A percentile compares a stretch with the other conserved stretches of the same genome.
phyloP scores from a whole-genome alignment of 2,329 filamentous ascomycete species.

The Aspergillus fijiensis region DNA sequence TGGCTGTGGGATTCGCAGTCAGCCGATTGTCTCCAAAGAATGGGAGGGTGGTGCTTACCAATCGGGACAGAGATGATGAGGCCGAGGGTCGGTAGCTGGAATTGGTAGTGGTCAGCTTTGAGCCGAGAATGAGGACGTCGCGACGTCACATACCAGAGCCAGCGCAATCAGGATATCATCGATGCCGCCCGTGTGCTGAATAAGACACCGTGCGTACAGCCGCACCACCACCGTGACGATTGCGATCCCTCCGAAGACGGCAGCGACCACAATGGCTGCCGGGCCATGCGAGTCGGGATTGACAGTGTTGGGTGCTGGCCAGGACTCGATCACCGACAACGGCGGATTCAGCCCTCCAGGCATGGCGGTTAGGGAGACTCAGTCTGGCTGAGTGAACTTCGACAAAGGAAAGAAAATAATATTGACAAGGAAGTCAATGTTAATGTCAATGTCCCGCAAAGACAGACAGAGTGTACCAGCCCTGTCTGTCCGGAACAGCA shows the following conservation, averaged over 20 bases:
- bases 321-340: slow-evolving; percentile 8
- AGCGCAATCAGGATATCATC: slow-evolving; percentile 7
- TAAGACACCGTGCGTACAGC: slow-evolving; percentile 4
- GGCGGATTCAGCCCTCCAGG: slow-evolving; percentile 7
- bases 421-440: neutral
- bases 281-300: slow-evolving; percentile 8
- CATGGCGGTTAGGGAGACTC: neutral
- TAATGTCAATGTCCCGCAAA: neutral
- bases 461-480: neutral
- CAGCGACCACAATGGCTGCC: neutral
- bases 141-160: slow-evolving; percentile 1
- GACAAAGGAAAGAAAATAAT: neutral
- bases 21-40: too few species aligned
- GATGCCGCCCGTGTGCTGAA: neutral
- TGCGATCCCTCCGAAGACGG: neutral
- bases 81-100: neutral
- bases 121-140: neutral
- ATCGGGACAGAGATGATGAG: neutral
- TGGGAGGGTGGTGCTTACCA: neutral
- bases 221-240: neutral
- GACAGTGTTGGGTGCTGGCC: slow-evolving; percentile 6
- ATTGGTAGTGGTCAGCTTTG: neutral
- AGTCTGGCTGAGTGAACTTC: neutral
- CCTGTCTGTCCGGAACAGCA: neutral
- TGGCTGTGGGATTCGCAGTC: neutral